Conservation (phyloP, 495 filamentous ascomycete species). For the Annulohypoxylon nitens region DNA sequence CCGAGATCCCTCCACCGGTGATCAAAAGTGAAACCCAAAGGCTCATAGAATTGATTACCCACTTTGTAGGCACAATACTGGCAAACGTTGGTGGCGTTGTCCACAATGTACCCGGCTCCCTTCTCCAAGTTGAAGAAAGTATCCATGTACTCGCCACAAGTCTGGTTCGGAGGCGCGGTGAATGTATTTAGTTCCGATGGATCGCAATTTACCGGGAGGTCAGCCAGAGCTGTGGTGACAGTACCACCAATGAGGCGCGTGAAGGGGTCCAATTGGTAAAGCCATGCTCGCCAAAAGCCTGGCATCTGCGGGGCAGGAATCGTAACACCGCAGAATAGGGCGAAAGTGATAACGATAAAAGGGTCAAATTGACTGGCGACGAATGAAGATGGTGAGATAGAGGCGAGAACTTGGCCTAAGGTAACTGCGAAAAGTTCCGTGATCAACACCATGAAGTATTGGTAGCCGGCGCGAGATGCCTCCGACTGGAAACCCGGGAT, state of each 20-base stretch:
- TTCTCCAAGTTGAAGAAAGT: constrained; percentile 69
- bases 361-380: constrained; percentile 81
- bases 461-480: constrained; percentile 76
- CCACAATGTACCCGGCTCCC: constrained; percentile 77
- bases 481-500: constrained; percentile 72
- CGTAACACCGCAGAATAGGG: constrained; percentile 86
- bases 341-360: constrained; percentile 81
- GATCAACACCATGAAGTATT: constrained; percentile 84
- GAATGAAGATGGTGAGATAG: constrained; percentile 76
- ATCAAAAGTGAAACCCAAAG: constrained; percentile 72
- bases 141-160: constrained; percentile 80
- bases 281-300: constrained; percentile 81
- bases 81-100: constrained; percentile 72
- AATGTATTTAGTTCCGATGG: constrained; percentile 71
- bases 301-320: constrained; percentile 82
- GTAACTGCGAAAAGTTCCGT: constrained; percentile 83
- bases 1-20: constrained; percentile 84
- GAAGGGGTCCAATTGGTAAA: constrained; percentile 87
- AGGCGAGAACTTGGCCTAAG: constrained; percentile 75
- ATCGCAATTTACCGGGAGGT: constrained; percentile 69
- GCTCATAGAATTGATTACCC: constrained; percentile 81
- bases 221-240: constrained; percentile 79
- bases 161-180: constrained; percentile 68
- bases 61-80: constrained; percentile 82
- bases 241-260: constrained; percentile 85